Percentiles rank a stretch among this genome's conserved stretches.
Conservation (phyloP, 495 filamentous ascomycete species). For the Penicillium malachiteum region DNA sequence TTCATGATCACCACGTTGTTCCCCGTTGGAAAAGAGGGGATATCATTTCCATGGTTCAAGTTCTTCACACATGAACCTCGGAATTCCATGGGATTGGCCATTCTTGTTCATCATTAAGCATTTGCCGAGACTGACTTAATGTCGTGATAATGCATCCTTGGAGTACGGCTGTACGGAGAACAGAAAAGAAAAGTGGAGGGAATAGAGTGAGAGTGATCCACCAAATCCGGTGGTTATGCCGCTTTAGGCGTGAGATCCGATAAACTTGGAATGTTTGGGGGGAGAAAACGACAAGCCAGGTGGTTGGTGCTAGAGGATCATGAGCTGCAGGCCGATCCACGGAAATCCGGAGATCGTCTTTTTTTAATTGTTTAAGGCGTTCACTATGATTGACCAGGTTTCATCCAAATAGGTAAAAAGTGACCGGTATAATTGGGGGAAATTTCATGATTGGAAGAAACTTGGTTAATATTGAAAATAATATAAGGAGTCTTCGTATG, state of each 20-base stretch:
- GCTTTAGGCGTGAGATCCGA: not conserved
- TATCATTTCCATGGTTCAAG: conserved; percentile 2
- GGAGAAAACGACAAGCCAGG: not conserved
- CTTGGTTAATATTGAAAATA: not conserved
- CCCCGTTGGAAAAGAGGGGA: not conserved
- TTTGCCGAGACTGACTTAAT: not conserved
- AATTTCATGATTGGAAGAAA: not conserved
- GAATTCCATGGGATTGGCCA: not conserved
- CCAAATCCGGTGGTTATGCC: not conserved
- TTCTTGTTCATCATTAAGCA: not conserved
- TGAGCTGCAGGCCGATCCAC: conserved; percentile 17
- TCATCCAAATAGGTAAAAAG: conserved; percentile 2
- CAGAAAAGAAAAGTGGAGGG: not conserved
- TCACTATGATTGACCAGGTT: not conserved
- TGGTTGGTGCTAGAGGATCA: conserved; percentile 1
- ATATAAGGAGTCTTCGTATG: not conserved
- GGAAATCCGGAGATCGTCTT: conserved; percentile 18
- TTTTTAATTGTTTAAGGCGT: not conserved
- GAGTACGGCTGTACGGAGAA: too few species aligned
- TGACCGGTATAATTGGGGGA: conserved; percentile 1
- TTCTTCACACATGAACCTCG: conserved; percentile 4
- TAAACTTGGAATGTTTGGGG: not conserved
- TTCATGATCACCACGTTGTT: not conserved
- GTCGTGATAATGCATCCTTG: too few species aligned
- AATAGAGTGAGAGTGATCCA: not conserved